Evolutionary conservation across 305 asterid species (phyloP).

Genomic region (Solanum hybrid): DNA sequence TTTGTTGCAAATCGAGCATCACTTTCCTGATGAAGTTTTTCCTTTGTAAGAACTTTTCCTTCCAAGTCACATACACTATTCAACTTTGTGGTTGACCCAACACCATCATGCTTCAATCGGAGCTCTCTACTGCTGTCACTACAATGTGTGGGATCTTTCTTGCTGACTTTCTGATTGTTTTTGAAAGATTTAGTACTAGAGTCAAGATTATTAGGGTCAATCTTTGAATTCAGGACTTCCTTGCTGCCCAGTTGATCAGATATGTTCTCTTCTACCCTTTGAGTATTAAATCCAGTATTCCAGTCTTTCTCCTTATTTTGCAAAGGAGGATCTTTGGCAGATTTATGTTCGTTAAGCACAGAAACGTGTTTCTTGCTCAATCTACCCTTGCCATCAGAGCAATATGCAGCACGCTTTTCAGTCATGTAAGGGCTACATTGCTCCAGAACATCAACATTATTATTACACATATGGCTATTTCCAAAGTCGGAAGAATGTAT

Average conservation of each 20-base stretch:
- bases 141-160: conserved; percentile 28
- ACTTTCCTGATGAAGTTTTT: conserved; percentile 18
- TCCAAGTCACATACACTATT: conserved; percentile 17
- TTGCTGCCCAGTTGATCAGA: conserved; percentile 21
- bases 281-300: conserved; percentile 6
- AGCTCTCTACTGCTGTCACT: conserved; percentile 26
- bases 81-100: conserved; percentile 17
- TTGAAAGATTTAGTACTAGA: conserved; percentile 25
- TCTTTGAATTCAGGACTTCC: conserved; percentile 20
- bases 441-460: conserved; percentile 13
- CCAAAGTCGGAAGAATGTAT: conserved; percentile 13
- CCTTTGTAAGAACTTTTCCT: conserved; percentile 8
- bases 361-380: conserved; percentile 10
- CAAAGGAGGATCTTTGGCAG: conserved; percentile 22
- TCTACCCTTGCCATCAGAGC: conserved; percentile 12
- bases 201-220: conserved; percentile 16
- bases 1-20: conserved; percentile 18
- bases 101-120: conserved; percentile 21
- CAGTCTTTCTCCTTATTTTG: conserved; percentile 20
- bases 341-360: conserved; percentile 15
- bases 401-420: conserved; percentile 15
- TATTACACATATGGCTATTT: conserved; percentile 16
- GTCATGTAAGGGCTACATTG: conserved; percentile 8
- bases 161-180: conserved; percentile 16
- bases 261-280: conserved; percentile 10